A percentile compares a stretch with the other conserved stretches of the same genome.
Conservation (phyloP, 257 asterid species). For the Solanum paucissectum region DNA sequence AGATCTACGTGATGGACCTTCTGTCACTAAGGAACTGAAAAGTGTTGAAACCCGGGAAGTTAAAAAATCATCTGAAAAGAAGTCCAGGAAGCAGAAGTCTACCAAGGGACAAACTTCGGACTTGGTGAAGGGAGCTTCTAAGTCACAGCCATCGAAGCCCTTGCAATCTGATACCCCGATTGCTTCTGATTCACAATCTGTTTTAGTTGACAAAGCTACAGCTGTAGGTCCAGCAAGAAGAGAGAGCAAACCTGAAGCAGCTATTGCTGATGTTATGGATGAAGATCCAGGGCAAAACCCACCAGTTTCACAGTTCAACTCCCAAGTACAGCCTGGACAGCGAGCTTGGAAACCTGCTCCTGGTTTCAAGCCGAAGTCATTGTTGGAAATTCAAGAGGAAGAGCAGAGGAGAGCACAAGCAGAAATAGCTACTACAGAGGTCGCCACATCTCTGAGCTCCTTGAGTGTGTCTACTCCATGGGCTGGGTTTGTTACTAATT, state of each 20-base stretch:
- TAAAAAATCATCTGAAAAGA: slow-evolving; percentile 67
- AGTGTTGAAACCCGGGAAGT: slow-evolving; percentile 35
- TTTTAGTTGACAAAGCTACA: slow-evolving; percentile 19
- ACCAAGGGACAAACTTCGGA: slow-evolving; percentile 46
- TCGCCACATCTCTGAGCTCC: slow-evolving; percentile 44
- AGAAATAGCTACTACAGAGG: slow-evolving; percentile 42
- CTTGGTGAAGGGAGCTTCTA: slow-evolving; percentile 27
- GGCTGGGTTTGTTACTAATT: slow-evolving; percentile 42
- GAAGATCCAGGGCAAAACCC: slow-evolving; percentile 16
- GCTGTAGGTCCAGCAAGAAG: slow-evolving; percentile 28
- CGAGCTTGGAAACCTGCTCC: slow-evolving; percentile 99
- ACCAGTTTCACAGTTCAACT: slow-evolving; percentile 15
- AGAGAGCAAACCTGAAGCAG: slow-evolving; percentile 18
- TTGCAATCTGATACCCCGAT: slow-evolving; percentile 29
- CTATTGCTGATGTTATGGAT: slow-evolving; percentile 15
- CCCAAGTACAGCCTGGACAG: slow-evolving; percentile 32
- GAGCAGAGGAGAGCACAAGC: slow-evolving; percentile 78
- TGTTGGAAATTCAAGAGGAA: slow-evolving; percentile 88
- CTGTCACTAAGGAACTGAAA: slow-evolving; percentile 36
- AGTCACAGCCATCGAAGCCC: slow-evolving; percentile 33
- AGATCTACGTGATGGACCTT: slow-evolving; percentile 26
- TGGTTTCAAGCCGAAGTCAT: slow-evolving; percentile 85
- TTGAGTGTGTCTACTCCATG: slow-evolving; percentile 48
- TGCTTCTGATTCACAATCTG: slow-evolving; percentile 7
- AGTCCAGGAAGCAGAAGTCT: slow-evolving; percentile 74